Base-by-base conservation (phyloP, 768 basidiomycete genomes). In the Hypsizygus marmoreus region DNA sequence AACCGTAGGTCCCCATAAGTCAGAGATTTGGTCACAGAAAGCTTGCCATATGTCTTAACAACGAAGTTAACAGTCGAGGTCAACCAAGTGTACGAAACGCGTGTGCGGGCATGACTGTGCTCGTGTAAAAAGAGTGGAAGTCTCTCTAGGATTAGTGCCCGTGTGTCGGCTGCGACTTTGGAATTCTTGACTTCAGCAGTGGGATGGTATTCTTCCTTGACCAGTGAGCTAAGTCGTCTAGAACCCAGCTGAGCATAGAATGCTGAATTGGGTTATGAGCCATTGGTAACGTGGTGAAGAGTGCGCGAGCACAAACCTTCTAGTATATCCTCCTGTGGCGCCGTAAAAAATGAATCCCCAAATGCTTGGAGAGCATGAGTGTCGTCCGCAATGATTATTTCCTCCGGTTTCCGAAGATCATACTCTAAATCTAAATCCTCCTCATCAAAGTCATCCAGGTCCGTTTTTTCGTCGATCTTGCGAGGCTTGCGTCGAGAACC, bases 81-180 rank as follows among this genome's bases (percentile, higher is more conserved):
- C 22, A 91, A 67, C 88, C 88, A 91, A 32, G 70, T 73, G 49
- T 77, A 79, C 1, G 85, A 74, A 7, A 90, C 76, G 28, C 70
- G 71, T 0, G 82, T 80, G 16, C 73, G 75, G 0, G 84, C 70
- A 60, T 88, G 85, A 0, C 79, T 81, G 44, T 94, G 88, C 57
- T 97, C 95, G 41, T 95, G 87, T 4, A 98, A 74, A 70, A 98
- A 97, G 23, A 99, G 70, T 0, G 95, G 91, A 14, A 97, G 69
- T 24, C 95, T 73, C 65, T 97, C 89, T 20, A 95, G 67, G 10
- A 94, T 81, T 28, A 91, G 72, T 2, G 72, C 55, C 2, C 81
- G 80, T 8, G 75, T 76, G 8, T 85, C 80, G 1, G 59, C 53
- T 2, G 83, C 77, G 19, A 66, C 62, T 50, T 72, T 76, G 0